Percentiles rank a stretch among this genome's conserved stretches.
Evolutionary conservation across 2,329 filamentous ascomycete genomes (phyloP).

Genomic region (Geosmithia morbida): DNA sequence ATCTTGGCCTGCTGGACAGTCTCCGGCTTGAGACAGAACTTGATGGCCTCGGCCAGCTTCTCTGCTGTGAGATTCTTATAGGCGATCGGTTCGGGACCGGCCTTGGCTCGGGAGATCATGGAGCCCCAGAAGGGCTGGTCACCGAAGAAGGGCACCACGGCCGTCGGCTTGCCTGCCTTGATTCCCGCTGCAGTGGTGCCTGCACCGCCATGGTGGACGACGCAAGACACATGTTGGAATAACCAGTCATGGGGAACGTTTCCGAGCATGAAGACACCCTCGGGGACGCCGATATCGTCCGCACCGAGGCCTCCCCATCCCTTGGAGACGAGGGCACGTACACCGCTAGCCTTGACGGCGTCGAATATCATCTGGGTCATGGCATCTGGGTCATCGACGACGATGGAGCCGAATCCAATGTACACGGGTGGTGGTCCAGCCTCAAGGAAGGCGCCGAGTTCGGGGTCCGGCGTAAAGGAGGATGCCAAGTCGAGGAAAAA

Average conservation of each 20-base stretch:
- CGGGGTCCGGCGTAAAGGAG: slow-evolving; percentile 49
- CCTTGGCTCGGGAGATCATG: slow-evolving; percentile 59
- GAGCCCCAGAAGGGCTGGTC: slow-evolving; percentile 76
- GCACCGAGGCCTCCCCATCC: slow-evolving; percentile 79
- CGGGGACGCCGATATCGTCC: slow-evolving; percentile 53
- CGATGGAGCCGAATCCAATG: slow-evolving; percentile 73
- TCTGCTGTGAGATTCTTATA: slow-evolving; percentile 53
- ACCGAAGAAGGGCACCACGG: slow-evolving; percentile 77
- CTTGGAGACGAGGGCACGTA: slow-evolving; percentile 72
- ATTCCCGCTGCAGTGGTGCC: slow-evolving; percentile 85
- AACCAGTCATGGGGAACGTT: slow-evolving; percentile 85
- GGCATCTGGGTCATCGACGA: slow-evolving; percentile 59
- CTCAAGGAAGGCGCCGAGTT: slow-evolving; percentile 51
- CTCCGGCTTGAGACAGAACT: slow-evolving; percentile 41
- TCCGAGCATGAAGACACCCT: slow-evolving; percentile 69
- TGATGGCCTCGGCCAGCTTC: slow-evolving; percentile 50
- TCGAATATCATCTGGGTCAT: slow-evolving; percentile 62
- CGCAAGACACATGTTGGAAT: slow-evolving; percentile 65
- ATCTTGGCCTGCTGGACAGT: slow-evolving; percentile 40
- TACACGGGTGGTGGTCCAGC: slow-evolving; percentile 62
- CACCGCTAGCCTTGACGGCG: slow-evolving; percentile 48
- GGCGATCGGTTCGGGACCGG: slow-evolving; percentile 56
- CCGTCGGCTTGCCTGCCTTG: slow-evolving; percentile 61
- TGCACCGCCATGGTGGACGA: slow-evolving; percentile 79
- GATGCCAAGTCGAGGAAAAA: slow-evolving; percentile 58